Evolutionary conservation across 768 basidiomycete genomes (phyloP), one percentile per base, ranked within the genome.

Genomic region (Hortiboletus flavorubellus): DNA sequence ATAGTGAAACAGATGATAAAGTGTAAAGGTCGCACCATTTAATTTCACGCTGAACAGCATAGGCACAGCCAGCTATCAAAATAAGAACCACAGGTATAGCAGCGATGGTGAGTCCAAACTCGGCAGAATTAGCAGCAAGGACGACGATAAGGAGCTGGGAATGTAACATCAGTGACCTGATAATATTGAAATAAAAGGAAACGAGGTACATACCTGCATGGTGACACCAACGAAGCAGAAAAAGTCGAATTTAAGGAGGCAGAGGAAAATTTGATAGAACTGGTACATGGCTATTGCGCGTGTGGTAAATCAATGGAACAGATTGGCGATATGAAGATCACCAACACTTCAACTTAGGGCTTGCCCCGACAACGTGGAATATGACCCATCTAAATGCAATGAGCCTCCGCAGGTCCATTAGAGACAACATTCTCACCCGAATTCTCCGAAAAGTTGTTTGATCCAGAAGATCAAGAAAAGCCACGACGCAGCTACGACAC

Each of bases 221-320:
- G 91, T 92, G 26, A 93, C 86, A n/a, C 87, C 91, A 21, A 80
- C 78, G 66, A 93, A 93, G 69, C 81, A 84, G 75, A 93, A 93
- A 71, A 92, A 93, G 70, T 93, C 91, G 68, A 93, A 91, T 68
- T 92, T 93, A 62, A 93, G 81, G 49, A 93, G 78, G 65, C 89
- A 92, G 44, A 93, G 83, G 78, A 92, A 82, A 63, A 93, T 82
- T 73, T 93, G 88, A 65, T 93, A 93, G 72, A 76, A 91, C 63
- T 87, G 88, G 68, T 91, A 93, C 91, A 93, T 93, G 33, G 80
- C 91, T 93, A 59, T 49, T 50, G 40, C 14, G 59, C 37, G 53
- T 52, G 44, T 39, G 40, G 54, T 54, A 26, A 56, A 46, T 47
- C 5, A 51, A 31, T 9, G n/a, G 21, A 38, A 45, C 10, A 18